Base-by-base conservation (phyloP, 257 asterid genomes). In the Solanum commersonii region DNA sequence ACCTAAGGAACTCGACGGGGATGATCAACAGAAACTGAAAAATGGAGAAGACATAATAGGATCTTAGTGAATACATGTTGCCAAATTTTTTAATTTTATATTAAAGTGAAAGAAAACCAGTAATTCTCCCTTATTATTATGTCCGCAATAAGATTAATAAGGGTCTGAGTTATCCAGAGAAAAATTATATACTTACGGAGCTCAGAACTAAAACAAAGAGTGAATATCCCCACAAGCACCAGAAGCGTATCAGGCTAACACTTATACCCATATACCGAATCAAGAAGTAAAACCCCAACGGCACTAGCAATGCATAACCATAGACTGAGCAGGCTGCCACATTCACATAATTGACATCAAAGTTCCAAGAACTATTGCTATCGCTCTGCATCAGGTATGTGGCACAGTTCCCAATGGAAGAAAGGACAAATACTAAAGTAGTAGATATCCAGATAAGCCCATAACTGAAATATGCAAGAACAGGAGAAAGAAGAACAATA, bases 151-250 rank as follows among this genome's bases (percentile, higher is more conserved):
- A 10, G 52, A 37, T 35, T 10, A 38, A 1, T 1, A 40, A 77
- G 59, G 59, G 60, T n/a, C 84, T 3, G 84, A 77, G 59, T 38
- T 77, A n/a, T 77, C 84, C 84, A 77, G 84, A 77, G 60, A 77
- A 38, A 40, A 22, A 37, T 7, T 20, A 5, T n/a, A 13, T 18
- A 93, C 99, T 95, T 93, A 97, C 99, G 52, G 98, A 94, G 89
- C 93, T 93, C 83, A 94, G 93, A 93, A 94, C 87, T 83, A 94
- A 95, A 87, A 97, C 91, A 97, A 94, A 94, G 90, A 97, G 95
- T 33, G 99, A 97, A 91, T 97, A 97, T 89, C 99, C 99, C 99
- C 99, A 97, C 95, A 97, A 81, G 96, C 99, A 97, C 99, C 99
- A 97, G 89, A 97, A 94, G 88, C 96, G 98, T 72, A 97, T 34